Evolutionary conservation across 2,329 filamentous ascomycete species (phyloP), one percentile per base, ranked within the genome.

Genomic region (Hypoxylon sp.): DNA sequence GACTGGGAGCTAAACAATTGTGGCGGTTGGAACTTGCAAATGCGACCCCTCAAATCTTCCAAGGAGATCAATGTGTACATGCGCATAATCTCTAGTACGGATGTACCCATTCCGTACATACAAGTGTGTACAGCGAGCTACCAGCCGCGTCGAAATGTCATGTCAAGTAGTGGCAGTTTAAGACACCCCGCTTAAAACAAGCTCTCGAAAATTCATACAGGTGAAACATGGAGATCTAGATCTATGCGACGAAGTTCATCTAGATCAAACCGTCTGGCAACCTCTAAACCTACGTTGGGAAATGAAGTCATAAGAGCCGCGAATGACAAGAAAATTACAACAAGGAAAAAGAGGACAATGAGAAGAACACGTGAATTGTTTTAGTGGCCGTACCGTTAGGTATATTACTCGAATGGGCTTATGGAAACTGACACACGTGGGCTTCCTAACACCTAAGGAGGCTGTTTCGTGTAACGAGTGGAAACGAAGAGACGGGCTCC

Each of bases 401-500:
- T 67, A 43, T 43, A 19, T 19, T 19, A 53, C 55, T 58, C 49
- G 14, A 32, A 51, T 69, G 55, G 67, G 34, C 57, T 66, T 53
- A 61, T 61, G 58, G 48, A 57, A 60, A 49, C 36, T 57, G 49
- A 49, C 56, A 60, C 52, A 67, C 55, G 66, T 66, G 67, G 64
- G 55, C 53, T 57, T 46, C 38, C 46, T 53, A 55, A 60, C 46
- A 51, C 56, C 50, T 45, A 63, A 34, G 60, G 59, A 53, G 28
- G 41, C 32, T 61, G 64, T 65, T 68, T 70, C 61, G 60, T 56
- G 57, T 67, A 45, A 61, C 60, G 61, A 65, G n/a, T n/a, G n/a
- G 55, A 49, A 63, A 60, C 49, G 49, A 57, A 19, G 19, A 34
- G 53, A 62, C 19, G 50, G 32, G 45, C 49, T 41, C 60, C 41